These are phyloP conservation scores for Mucor sp. DNA, from an alignment of 371 early-diverging fungal species.

Conservation along the genomic window DNA sequence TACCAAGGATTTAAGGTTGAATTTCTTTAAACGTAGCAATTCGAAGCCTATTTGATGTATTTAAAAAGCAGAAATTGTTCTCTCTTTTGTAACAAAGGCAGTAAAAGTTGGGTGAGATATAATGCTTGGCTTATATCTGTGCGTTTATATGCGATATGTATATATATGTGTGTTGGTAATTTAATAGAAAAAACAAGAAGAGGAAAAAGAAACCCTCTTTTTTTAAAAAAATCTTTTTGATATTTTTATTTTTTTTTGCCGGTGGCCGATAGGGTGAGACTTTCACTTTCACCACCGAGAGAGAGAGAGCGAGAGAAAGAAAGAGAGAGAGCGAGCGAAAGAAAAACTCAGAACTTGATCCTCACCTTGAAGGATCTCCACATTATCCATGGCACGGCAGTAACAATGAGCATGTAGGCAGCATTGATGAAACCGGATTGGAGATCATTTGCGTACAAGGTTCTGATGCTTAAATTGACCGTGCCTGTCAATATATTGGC, in stretches of 20 bases:
- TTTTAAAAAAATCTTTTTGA: slow-evolving; percentile 1
- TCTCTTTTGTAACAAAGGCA: background rate
- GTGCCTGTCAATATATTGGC: slow-evolving; percentile 87
- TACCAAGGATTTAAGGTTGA: background rate
- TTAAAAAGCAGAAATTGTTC: background rate
- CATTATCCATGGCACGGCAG: slow-evolving; percentile 21
- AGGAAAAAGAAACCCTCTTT: background rate
- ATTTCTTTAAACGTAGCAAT: background rate
- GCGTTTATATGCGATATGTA: background rate
- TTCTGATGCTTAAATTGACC: slow-evolving; percentile 74
- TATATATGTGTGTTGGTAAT: background rate
- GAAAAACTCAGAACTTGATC: slow-evolving; percentile 27
- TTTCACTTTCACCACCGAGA: background rate
- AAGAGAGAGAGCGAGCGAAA: background rate
- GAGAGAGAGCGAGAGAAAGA: too few relatives aligned
- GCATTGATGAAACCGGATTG: slow-evolving; percentile 54
- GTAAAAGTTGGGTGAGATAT: background rate
- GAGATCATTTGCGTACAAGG: slow-evolving; percentile 57
- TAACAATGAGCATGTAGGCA: slow-evolving; percentile 57
- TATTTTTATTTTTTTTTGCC: background rate
- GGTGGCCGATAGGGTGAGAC: background rate
- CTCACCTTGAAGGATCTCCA: slow-evolving; percentile 19
- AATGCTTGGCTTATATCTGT: background rate
- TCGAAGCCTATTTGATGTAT: background rate
- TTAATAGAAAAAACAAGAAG: background rate